Evolutionary conservation across 208 protist genomes (phyloP).

Genomic region (Wallacemonas collosoma): DNA sequence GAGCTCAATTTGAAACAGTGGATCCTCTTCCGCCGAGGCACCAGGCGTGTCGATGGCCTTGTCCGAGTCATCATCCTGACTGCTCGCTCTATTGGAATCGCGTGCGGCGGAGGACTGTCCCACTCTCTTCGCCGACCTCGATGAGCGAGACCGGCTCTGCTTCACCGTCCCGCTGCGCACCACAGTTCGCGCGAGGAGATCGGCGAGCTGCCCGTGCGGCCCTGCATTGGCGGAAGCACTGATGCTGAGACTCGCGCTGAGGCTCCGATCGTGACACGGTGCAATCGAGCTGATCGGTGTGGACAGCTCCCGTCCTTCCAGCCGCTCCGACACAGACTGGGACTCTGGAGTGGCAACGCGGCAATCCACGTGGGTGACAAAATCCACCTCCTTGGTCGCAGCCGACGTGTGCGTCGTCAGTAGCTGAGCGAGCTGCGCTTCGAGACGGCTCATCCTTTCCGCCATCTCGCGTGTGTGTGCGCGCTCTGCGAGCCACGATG

Average conservation of each 20-base stretch:
- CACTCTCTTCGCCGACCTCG: too few relatives aligned
- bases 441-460: not conserved
- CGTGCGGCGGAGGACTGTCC: too few relatives aligned
- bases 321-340: not conserved
- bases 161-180: not conserved
- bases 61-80: too few relatives aligned
- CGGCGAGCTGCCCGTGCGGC: not conserved
- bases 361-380: too few relatives aligned
- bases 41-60: too few relatives aligned
- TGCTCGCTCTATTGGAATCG: too few relatives aligned
- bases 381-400: not conserved
- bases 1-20: constrained; percentile 2
- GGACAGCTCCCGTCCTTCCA: not conserved
- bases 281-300: not conserved
- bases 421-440: not conserved
- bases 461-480: not conserved
- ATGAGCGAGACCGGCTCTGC: too few relatives aligned
- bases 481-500: not conserved
- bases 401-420: not conserved
- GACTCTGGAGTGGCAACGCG: too few relatives aligned
- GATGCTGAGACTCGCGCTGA: constrained; percentile 7
- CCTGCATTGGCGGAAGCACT: not conserved
- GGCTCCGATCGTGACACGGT: constrained; percentile 3
- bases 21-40: not conserved
- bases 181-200: constrained; percentile 3